A percentile compares a stretch with the other conserved stretches of the same genome.
Conservation (phyloP, 2,329 filamentous ascomycete genomes). For the Colletotrichum melonis region DNA sequence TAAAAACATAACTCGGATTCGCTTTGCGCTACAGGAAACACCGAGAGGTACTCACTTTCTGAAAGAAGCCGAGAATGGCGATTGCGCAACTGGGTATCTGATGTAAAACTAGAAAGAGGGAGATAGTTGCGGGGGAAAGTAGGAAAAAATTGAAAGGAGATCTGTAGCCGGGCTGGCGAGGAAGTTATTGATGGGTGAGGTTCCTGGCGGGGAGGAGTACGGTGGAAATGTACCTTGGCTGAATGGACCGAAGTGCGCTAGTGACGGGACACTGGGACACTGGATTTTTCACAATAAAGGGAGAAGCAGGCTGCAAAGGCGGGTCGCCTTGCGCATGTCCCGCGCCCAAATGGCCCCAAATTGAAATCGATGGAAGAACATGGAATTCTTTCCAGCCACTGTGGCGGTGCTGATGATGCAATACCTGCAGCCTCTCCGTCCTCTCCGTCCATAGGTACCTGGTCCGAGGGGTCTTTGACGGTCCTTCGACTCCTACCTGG, state of each 20-base stretch:
- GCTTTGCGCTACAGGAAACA: background rate
- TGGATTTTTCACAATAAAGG: conserved; percentile 38
- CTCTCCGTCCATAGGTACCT: conserved; percentile 10
- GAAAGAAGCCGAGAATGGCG: background rate
- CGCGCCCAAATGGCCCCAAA: conserved; percentile 27
- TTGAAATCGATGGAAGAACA: conserved; percentile 37
- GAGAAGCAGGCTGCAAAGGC: conserved; percentile 34
- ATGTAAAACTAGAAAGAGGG: conserved; percentile 22
- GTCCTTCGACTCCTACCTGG: background rate
- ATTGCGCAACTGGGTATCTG: conserved; percentile 33
- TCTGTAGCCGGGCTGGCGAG: conserved; percentile 20
- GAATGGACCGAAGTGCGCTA: conserved; percentile 26
- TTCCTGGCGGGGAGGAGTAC: conserved; percentile 32
- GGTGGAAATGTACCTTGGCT: conserved; percentile 33
- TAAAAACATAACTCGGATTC: background rate
- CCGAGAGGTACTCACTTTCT: conserved; percentile 5
- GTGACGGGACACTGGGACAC: conserved; percentile 31
- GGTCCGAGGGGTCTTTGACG: conserved; percentile 10
- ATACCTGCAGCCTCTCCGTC: conserved; percentile 8
- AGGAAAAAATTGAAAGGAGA: conserved; percentile 10
- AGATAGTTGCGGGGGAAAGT: conserved; percentile 2
- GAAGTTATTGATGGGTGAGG: conserved; percentile 34
- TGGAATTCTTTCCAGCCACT: conserved; percentile 38
- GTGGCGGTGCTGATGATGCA: conserved; percentile 38
- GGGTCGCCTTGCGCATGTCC: conserved; percentile 36